phyloP scores from a whole-genome alignment of 805 yeast species.

The Ogataea methylovora region DNA sequence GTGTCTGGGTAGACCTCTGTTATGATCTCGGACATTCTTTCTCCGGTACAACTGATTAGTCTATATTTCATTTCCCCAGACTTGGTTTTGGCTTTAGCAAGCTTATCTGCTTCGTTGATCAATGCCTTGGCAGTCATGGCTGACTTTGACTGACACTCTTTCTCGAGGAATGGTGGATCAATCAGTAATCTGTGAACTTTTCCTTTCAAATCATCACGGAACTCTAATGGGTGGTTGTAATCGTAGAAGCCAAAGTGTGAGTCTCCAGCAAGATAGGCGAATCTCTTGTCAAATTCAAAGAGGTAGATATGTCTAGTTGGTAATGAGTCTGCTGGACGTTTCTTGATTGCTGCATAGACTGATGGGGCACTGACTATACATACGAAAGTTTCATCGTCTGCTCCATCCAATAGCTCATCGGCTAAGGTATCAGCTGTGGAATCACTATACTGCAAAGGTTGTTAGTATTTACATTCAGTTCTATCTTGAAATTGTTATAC shows the following conservation, averaged over 20 bases:
- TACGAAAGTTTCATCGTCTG: constrained; percentile 61
- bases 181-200: constrained; percentile 66
- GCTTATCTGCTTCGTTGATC: constrained; percentile 19
- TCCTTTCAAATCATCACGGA: constrained; percentile 49
- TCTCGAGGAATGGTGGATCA: constrained; percentile 85
- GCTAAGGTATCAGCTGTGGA: constrained; percentile 64
- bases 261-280: constrained; percentile 62
- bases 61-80: constrained; percentile 36
- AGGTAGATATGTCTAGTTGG: constrained; percentile 69
- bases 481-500: too few relatives aligned
- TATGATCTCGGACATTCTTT: constrained; percentile 70
- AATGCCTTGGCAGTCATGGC: constrained; percentile 57
- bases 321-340: constrained; percentile 38
- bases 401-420: constrained; percentile 67
- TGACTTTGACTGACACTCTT: constrained; percentile 72
- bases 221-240: constrained; percentile 57
- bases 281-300: constrained; percentile 74
- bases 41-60: constrained; percentile 80
- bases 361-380: constrained; percentile 87
- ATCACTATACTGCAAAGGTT: too few relatives aligned
- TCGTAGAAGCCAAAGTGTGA: constrained; percentile 68
- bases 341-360: constrained; percentile 74
- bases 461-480: too few relatives aligned
- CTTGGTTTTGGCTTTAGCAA: constrained; percentile 20
- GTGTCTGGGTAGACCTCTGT: constrained; percentile 56